Evolutionary conservation across 1,284 basidiomycete species (phyloP).

Genomic region (Phellopilus nigrolimitatus): DNA sequence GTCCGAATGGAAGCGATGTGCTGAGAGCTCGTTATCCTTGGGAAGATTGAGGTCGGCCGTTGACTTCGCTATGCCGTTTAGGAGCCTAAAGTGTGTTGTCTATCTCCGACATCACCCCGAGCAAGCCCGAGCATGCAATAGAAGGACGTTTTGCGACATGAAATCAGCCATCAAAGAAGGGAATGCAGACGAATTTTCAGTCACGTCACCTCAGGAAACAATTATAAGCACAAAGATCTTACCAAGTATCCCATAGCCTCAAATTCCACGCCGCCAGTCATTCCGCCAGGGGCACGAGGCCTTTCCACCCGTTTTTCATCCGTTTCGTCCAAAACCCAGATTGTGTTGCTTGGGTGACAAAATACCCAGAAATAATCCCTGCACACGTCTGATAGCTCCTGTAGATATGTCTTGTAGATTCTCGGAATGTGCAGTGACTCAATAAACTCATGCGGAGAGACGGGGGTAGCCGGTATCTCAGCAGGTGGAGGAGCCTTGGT

Average conservation of each 20-base stretch:
- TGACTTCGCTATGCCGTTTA: constrained; percentile 70
- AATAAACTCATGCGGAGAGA: constrained; percentile 86
- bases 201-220: not conserved
- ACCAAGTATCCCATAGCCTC: constrained; percentile 97
- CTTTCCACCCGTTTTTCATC: constrained; percentile 83
- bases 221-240: constrained; percentile 29
- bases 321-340: constrained; percentile 80
- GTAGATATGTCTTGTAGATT: constrained; percentile 88
- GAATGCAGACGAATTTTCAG: not conserved
- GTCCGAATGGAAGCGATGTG: constrained; percentile 76
- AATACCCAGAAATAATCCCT: constrained; percentile 99
- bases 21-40: constrained; percentile 66
- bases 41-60: constrained; percentile 61
- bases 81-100: constrained; percentile 80
- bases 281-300: constrained; percentile 92
- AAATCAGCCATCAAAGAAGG: not conserved
- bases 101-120: constrained; percentile 29
- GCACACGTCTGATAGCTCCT: constrained; percentile 86
- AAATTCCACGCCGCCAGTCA: constrained; percentile 97
- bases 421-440: constrained; percentile 77
- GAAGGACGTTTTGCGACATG: constrained; percentile 9
- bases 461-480: constrained; percentile 57
- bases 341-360: constrained; percentile 90
- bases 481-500: constrained; percentile 71
- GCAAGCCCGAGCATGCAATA: too few relatives aligned